phyloP scores from a whole-genome alignment of 2,329 filamentous ascomycete genomes.

The Ophiostoma tasmaniense region DNA sequence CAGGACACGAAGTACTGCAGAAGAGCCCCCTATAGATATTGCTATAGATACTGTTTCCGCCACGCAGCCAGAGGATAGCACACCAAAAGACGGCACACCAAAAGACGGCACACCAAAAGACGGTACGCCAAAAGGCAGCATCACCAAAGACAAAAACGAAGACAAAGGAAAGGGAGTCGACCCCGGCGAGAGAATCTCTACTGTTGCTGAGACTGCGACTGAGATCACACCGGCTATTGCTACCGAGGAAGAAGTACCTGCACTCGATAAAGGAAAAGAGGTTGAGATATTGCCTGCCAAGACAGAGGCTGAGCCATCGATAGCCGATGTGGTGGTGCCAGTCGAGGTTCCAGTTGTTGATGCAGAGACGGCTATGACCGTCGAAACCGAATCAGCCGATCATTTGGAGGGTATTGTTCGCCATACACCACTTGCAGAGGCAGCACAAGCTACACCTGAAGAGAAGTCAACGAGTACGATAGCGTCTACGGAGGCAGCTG shows the following conservation, averaged over 20 bases:
- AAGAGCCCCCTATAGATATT: background rate
- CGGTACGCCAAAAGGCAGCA: background rate
- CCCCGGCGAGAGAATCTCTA: background rate
- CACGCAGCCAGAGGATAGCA: background rate
- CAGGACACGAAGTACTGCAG: background rate
- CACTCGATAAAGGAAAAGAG: background rate
- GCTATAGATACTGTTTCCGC: background rate
- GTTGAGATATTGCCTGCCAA: background rate
- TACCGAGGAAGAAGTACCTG: background rate
- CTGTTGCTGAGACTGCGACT: background rate
- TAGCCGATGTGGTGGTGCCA: background rate
- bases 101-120: background rate
- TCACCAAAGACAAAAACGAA: background rate
- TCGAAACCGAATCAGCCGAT: background rate
- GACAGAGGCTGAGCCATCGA: background rate
- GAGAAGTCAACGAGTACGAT: background rate
- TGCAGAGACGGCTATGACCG: background rate
- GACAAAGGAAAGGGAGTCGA: slow-evolving; percentile 8
- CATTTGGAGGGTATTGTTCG: background rate
- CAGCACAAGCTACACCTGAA: background rate
- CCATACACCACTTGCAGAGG: background rate
- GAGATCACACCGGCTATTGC: background rate
- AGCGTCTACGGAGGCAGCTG: background rate
- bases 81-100: background rate
- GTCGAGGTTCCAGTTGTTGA: background rate